Conservation (phyloP, 371 early-diverging fungal species). For the Mucor indicus region DNA sequence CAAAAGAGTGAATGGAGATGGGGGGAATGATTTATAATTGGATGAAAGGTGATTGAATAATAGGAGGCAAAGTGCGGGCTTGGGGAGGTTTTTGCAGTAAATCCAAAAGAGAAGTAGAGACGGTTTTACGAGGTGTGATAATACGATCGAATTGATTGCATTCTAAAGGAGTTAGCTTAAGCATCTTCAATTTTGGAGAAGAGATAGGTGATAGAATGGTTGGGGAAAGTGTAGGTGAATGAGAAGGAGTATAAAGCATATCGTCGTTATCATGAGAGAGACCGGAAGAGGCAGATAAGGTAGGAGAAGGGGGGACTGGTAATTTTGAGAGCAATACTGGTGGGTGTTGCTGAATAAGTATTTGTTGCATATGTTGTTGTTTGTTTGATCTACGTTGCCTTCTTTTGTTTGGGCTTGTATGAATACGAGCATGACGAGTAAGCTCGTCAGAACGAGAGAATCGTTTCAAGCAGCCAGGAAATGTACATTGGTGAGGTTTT, state of each 20-base stretch:
- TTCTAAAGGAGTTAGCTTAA: slow-evolving; percentile 31
- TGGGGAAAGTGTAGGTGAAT: slow-evolving; percentile 36
- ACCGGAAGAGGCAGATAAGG: slow-evolving; percentile 28
- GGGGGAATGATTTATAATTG: slow-evolving; percentile 17
- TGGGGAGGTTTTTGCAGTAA: slow-evolving; percentile 45
- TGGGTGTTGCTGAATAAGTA: slow-evolving; percentile 9
- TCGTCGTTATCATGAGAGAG: slow-evolving; percentile 37
- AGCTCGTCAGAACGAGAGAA: slow-evolving; percentile 92
- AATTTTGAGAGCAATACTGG: no score
- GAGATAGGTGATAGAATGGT: no score
- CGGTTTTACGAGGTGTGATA: not conserved
- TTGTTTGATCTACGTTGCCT: slow-evolving; percentile 23
- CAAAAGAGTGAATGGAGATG: slow-evolving; percentile 23
- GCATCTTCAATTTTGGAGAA: no score
- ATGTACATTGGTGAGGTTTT: slow-evolving; percentile 82
- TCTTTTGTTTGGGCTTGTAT: slow-evolving; percentile 47
- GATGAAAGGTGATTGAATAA: no score
- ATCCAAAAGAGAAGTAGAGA: slow-evolving; percentile 26
- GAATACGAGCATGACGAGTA: slow-evolving; percentile 79
- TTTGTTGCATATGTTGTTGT: slow-evolving; percentile 11
- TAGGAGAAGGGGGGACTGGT: slow-evolving; percentile 43
- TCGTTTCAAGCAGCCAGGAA: slow-evolving; percentile 77
- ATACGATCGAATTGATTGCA: slow-evolving; percentile 19
- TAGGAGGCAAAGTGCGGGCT: slow-evolving; percentile 49
- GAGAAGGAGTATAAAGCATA: slow-evolving; percentile 37